Conservation (phyloP, 257 asterid genomes). For the Solanum chmielewskii region DNA sequence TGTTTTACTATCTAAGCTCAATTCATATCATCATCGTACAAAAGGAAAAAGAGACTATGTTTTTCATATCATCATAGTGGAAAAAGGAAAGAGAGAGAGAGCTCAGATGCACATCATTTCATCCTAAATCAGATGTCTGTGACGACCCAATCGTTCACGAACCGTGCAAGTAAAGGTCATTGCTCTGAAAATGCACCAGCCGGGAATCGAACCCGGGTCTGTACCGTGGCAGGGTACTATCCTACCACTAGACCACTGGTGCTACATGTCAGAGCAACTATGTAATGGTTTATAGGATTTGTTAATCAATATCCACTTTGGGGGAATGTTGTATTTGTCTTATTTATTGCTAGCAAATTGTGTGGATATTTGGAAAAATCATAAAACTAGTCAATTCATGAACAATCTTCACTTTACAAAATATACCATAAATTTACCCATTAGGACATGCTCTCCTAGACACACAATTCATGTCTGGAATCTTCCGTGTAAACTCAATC, state of each 20-base stretch:
- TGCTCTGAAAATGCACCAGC: slow-evolving; percentile 45
- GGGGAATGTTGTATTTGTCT: background rate
- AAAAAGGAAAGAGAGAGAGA: background rate
- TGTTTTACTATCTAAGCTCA: too few relatives aligned
- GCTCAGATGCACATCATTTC: background rate
- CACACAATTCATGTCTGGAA: background rate
- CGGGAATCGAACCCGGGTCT: slow-evolving; percentile 82
- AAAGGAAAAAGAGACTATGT: too few relatives aligned
- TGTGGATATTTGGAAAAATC: background rate
- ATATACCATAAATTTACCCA: too few relatives aligned
- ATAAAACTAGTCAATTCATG: background rate
- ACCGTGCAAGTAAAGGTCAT: background rate
- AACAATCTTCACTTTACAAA: background rate
- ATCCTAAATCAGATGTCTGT: background rate
- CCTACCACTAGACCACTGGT: background rate
- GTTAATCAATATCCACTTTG: background rate
- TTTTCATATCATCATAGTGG: too few relatives aligned
- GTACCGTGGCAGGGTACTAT: slow-evolving; percentile 85
- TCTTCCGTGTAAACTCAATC: background rate
- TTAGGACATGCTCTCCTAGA: too few relatives aligned
- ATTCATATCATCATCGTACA: too few relatives aligned
- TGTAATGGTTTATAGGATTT: too few relatives aligned
- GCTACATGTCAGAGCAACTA: too few relatives aligned
- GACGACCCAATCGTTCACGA: background rate
- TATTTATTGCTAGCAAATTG: background rate